A percentile compares a stretch with the other conserved stretches of the same genome.
These are phyloP conservation scores for Spathaspora girioi DNA, from an alignment of 805 yeast species.

Conservation along the genomic window DNA sequence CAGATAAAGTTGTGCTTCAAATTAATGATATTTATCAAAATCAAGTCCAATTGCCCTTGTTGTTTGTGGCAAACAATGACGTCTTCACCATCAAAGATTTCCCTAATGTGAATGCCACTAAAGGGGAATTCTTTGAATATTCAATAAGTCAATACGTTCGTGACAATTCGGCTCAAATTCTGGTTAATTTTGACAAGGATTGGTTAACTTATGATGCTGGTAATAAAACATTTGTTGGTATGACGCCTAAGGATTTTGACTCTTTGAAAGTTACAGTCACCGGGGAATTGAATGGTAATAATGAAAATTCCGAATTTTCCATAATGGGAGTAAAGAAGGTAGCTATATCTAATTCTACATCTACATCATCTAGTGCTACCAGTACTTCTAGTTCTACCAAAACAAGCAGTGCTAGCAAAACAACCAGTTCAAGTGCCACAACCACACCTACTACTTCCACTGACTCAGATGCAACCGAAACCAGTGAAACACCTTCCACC, in stretches of 20 bases:
- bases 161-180: conserved; percentile 46
- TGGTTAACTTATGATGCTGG: conserved; percentile 67
- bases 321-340: conserved; percentile 48
- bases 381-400: conserved; percentile 7
- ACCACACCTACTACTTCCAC: conserved; percentile 21
- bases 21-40: conserved; percentile 61
- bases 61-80: conserved; percentile 49
- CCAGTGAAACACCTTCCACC: not conserved
- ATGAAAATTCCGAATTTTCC: conserved; percentile 39
- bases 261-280: conserved; percentile 21
- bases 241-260: conserved; percentile 39
- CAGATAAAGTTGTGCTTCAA: conserved; percentile 49
- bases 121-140: conserved; percentile 57
- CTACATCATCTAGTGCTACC: conserved; percentile 27
- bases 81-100: conserved; percentile 54
- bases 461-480: conserved; percentile 12
- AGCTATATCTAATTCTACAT: conserved; percentile 14
- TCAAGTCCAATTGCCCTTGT: conserved; percentile 54
- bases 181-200: conserved; percentile 27
- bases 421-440: not conserved
- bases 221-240: conserved; percentile 68
- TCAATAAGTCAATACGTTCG: conserved; percentile 36
- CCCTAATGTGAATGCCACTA: conserved; percentile 64
- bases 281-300: conserved; percentile 26
- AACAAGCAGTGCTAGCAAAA: not conserved